Evolutionary conservation across 768 basidiomycete species (phyloP).

Genomic region (Amanita polypyramis): DNA sequence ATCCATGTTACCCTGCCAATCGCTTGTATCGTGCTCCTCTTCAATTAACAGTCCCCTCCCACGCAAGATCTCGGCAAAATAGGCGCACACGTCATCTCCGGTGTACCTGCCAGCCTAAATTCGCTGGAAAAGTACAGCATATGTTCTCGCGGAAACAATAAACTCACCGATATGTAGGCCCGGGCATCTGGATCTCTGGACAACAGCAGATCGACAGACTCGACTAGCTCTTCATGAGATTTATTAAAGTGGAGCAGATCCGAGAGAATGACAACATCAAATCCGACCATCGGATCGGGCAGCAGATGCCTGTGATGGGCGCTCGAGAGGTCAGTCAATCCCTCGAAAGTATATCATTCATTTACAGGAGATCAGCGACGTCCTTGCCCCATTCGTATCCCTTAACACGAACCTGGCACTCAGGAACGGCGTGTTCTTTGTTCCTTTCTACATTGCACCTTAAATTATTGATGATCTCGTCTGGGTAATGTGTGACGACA

Average conservation of each 20-base stretch:
- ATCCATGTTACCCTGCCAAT: constrained; percentile 37
- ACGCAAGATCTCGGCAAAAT: constrained; percentile 34
- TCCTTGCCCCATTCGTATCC: constrained; percentile 64
- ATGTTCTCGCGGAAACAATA: neutral
- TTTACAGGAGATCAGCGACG: constrained; percentile 36
- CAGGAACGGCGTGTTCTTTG: constrained; percentile 18
- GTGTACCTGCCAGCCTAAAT: constrained; percentile 55
- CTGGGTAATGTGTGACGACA: constrained; percentile 63
- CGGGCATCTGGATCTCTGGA: constrained; percentile 26
- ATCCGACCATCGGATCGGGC: constrained; percentile 21
- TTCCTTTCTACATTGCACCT: constrained; percentile 45
- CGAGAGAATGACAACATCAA: constrained; percentile 55
- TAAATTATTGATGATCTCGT: constrained; percentile 51
- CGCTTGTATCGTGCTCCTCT: constrained; percentile 26
- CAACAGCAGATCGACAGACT: constrained; percentile 40
- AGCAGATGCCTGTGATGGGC: constrained; percentile 12
- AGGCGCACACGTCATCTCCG: constrained; percentile 34
- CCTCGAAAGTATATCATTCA: constrained; percentile 4
- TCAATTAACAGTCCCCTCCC: constrained; percentile 35
- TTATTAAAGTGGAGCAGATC: constrained; percentile 62
- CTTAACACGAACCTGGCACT: constrained; percentile 31
- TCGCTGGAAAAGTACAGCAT: neutral
- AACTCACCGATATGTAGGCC: constrained; percentile 43
- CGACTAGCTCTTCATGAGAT: constrained; percentile 47
- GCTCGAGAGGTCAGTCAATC: neutral